phyloP scores from a whole-genome alignment of 2,329 filamentous ascomycete genomes.

The Clonostachys rhizophaga region DNA sequence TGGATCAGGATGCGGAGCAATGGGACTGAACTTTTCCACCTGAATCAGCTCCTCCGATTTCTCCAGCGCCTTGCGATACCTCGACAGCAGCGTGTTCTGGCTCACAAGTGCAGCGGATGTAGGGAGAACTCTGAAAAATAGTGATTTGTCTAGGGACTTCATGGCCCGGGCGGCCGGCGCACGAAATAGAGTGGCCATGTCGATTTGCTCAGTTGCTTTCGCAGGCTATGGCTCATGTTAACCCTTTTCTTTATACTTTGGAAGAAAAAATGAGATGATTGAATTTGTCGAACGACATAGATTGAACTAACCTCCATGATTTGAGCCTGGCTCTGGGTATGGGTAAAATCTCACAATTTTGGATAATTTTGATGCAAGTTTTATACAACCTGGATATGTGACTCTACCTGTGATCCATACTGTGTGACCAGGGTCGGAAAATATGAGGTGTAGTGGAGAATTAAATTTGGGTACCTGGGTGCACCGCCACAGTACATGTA shows the following conservation, averaged over 20 bases:
- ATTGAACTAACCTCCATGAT: constrained; percentile 1
- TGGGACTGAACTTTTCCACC: constrained; percentile 57
- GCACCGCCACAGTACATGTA: no score
- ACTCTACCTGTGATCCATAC: no score
- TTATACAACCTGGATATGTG: not conserved
- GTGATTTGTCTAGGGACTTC: constrained; percentile 73
- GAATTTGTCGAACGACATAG: not conserved
- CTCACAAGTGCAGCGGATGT: constrained; percentile 74
- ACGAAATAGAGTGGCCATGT: constrained; percentile 58
- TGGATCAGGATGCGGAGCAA: constrained; percentile 59
- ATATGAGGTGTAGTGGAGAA: no score
- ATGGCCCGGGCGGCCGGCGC: constrained; percentile 78
- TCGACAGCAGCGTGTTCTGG: constrained; percentile 70
- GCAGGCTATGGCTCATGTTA: constrained; percentile 8
- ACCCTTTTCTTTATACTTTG: not conserved
- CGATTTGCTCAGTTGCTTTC: constrained; percentile 10
- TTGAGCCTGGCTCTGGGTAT: not conserved
- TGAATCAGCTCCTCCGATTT: constrained; percentile 62
- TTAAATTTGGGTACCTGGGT: no score
- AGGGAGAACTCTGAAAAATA: constrained; percentile 74
- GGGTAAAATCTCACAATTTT: no score
- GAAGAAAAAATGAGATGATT: not conserved
- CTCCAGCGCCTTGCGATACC: constrained; percentile 62
- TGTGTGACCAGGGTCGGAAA: no score
- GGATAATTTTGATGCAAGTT: not conserved